A percentile compares a stretch with the other conserved stretches of the same genome.
These are phyloP conservation scores for Nepenthes alata DNA, from an alignment of 179 eudicot species.

Conservation along the genomic window DNA sequence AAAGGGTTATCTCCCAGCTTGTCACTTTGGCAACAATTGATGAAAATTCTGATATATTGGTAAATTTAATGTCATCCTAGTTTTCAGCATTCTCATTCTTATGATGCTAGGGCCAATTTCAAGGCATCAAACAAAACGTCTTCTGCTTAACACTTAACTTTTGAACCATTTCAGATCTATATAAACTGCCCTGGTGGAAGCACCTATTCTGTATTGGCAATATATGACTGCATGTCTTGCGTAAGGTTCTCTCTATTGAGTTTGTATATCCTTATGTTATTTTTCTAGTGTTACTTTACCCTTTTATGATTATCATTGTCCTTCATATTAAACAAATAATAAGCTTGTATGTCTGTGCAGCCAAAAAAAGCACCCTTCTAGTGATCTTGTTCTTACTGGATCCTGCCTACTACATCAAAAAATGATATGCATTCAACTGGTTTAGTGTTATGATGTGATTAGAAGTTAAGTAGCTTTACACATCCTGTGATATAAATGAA, in stretches of 20 bases:
- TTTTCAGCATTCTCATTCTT: conserved; percentile 2
- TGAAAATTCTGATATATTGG: conserved; percentile 84
- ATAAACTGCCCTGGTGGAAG: conserved; percentile 92
- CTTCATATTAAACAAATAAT: background rate
- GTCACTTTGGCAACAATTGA: conserved; percentile 81
- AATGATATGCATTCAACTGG: too few relatives aligned
- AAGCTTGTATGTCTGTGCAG: too few relatives aligned
- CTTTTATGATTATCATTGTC: background rate
- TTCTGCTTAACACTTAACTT: background rate
- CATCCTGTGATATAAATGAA: too few relatives aligned
- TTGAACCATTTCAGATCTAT: conserved; percentile 37
- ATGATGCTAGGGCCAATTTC: background rate
- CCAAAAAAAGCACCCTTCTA: too few relatives aligned
- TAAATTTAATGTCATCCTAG: conserved; percentile 12
- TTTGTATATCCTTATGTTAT: background rate
- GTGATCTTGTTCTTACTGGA: too few relatives aligned
- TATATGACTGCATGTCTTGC: conserved; percentile 98
- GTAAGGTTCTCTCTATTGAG: conserved; percentile 31
- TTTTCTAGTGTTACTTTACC: background rate
- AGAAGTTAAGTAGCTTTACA: too few relatives aligned
- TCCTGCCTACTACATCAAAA: too few relatives aligned
- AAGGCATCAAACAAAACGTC: too few relatives aligned
- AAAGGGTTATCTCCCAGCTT: conserved; percentile 79
- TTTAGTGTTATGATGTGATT: too few relatives aligned
- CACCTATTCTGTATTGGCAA: conserved; percentile 73